phyloP scores from a whole-genome alignment of 176 grass and related monocot genomes.

The Zoysia japonica region DNA sequence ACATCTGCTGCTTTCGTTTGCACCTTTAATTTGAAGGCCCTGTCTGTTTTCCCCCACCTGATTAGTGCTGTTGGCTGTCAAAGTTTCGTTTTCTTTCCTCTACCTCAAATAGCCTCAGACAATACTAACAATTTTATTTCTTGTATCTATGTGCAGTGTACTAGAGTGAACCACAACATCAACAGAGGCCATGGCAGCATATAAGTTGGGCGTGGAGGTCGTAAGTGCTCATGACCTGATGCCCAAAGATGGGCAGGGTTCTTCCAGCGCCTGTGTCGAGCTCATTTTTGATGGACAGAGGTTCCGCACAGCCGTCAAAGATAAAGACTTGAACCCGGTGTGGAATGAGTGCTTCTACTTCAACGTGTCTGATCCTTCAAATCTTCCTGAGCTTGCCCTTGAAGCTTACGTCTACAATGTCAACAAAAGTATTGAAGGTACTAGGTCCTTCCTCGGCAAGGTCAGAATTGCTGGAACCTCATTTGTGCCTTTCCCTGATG shows the following conservation, averaged over 20 bases:
- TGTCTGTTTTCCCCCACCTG: not conserved
- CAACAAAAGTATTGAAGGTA: constrained; percentile 48
- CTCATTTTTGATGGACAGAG: constrained; percentile 87
- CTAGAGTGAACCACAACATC: not conserved
- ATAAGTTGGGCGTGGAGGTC: constrained; percentile 86
- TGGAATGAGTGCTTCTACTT: constrained; percentile 96
- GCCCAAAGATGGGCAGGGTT: constrained; percentile 95
- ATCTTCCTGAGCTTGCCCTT: constrained; percentile 75
- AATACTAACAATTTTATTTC: constrained; percentile 5
- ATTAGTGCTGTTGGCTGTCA: not conserved
- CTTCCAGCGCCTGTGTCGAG: constrained; percentile 76
- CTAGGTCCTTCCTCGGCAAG: constrained; percentile 85
- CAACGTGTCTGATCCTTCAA: constrained; percentile 66
- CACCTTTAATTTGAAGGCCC: not conserved
- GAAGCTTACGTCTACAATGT: constrained; percentile 92
- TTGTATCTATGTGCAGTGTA: not conserved
- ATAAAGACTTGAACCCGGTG: constrained; percentile 78
- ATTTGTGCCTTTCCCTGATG: constrained; percentile 76
- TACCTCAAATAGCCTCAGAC: not conserved
- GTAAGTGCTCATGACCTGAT: constrained; percentile 88
- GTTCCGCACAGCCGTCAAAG: constrained; percentile 82
- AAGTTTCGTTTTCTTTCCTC: not conserved
- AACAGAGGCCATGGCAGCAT: constrained; percentile 45
- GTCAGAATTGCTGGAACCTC: constrained; percentile 89
- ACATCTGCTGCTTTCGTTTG: not conserved